phyloP scores from a whole-genome alignment of 495 filamentous ascomycete genomes.

The Aspergillus baeticus region DNA sequence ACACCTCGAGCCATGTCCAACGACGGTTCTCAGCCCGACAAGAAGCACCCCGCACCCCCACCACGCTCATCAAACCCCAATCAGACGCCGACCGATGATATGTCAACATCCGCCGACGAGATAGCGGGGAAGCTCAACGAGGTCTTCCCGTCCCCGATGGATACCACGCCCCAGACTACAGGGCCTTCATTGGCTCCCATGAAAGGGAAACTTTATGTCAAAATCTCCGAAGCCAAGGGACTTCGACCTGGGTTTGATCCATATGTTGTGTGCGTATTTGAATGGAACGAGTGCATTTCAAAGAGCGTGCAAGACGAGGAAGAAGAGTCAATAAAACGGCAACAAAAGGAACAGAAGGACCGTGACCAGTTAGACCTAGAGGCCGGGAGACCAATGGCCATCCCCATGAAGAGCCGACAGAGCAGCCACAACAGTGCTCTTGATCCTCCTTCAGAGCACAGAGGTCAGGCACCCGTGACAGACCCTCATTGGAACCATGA shows the following conservation, averaged over 20 bases:
- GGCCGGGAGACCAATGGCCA: constrained; percentile 80
- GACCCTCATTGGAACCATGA: constrained; percentile 95
- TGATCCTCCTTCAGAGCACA: constrained; percentile 64
- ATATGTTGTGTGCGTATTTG: constrained; percentile 95
- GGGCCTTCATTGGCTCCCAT: constrained; percentile 68
- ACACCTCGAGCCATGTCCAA: constrained; percentile 83
- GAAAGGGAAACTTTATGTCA: constrained; percentile 87
- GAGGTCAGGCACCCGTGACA: constrained; percentile 66
- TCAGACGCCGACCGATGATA: constrained; percentile 24
- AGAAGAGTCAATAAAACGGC: constrained; percentile 34
- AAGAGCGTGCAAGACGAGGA: constrained; percentile 67
- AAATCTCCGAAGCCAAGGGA: constrained; percentile 79
- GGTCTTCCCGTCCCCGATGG: constrained; percentile 36
- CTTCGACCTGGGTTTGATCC: constrained; percentile 80
- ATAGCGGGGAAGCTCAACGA: constrained; percentile 46
- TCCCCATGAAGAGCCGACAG: constrained; percentile 92
- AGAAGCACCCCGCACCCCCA: constrained; percentile 32
- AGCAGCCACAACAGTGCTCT: constrained; percentile 86
- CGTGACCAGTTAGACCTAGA: constrained; percentile 67
- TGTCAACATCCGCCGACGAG: constrained; percentile 36
- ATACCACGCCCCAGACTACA: constrained; percentile 32
- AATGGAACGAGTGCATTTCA: constrained; percentile 94
- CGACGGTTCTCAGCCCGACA: constrained; percentile 44
- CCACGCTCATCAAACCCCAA: constrained; percentile 25
- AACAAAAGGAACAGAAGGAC: constrained; percentile 47